phyloP scores from a whole-genome alignment of 257 asterid genomes.

The Ocimum tenuiflorum region DNA sequence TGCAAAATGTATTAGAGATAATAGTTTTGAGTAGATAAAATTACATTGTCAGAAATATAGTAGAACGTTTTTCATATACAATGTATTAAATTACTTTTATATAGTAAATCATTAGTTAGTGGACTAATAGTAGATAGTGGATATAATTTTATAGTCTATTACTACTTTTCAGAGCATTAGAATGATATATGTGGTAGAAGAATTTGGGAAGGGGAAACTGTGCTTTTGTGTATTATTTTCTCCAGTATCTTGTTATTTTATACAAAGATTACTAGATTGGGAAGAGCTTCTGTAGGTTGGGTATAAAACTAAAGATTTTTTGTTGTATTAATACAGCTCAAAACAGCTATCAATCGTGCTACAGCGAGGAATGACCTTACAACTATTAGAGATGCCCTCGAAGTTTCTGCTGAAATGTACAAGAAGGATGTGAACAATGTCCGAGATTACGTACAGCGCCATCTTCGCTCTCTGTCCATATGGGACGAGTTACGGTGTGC shows the following conservation, averaged over 20 bases:
- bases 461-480: conserved; percentile 80
- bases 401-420: conserved; percentile 95
- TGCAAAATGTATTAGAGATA: too few species aligned
- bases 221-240: background rate
- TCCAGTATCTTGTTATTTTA: background rate
- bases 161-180: background rate
- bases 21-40: background rate
- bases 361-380: conserved; percentile 88
- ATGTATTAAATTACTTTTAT: too few species aligned
- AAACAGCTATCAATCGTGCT: conserved; percentile 85
- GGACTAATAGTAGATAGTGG: too few species aligned
- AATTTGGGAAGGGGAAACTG: background rate
- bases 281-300: conserved; percentile 4
- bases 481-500: conserved; percentile 96
- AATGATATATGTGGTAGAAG: background rate
- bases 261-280: conserved; percentile 4
- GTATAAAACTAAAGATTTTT: conserved; percentile 16
- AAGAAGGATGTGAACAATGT: conserved; percentile 76
- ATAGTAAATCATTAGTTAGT: too few species aligned
- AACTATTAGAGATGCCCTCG: conserved; percentile 92
- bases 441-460: conserved; percentile 83
- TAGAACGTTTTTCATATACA: too few species aligned
- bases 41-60: background rate
- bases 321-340: conserved; percentile 51
- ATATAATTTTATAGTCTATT: background rate